Base-by-base conservation (phyloP, 805 yeast genomes). In the Candida arabinofermentans region DNA sequence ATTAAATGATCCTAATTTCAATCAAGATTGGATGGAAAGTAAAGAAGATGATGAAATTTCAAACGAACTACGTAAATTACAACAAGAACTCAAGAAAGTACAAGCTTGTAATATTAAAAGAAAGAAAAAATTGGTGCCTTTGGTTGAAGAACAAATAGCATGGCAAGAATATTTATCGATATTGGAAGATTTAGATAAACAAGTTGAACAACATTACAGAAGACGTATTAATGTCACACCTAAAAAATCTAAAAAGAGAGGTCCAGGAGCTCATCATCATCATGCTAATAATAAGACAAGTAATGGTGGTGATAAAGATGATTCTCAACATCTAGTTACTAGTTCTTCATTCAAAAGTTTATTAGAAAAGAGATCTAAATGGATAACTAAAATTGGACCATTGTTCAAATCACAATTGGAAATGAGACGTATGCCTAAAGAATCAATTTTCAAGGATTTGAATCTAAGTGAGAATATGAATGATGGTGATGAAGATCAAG, bases 11-110 rank as follows among this genome's bases (percentile, higher is more conserved):
- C 54, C 59, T 5, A 41, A 43, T 10, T 66, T 67, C 48, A 70
- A 68, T 35, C 74, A 77, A 39, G 86, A 82, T 58, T 90, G 97
- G 97, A 65, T 83, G 12, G 72, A 73, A 37, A 79, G 81, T 30
- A 76, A 85, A 43, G 96, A 93, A 57, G 99, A 93, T 61, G 99
- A 93, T 64, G 98, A 93, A 62, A 78, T 93, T 4, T 83, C 95
- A 47, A 80, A 83, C 1, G 97, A 91, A 57, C 66, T 93, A 47
- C 72, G 99, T 44, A 61, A 59, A 13, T 67, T 91, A 37, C 97
- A 93, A 57, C 66, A 68, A 34, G 80, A 84, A 43, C 67, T 93
- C 44, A 76, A 72, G 48, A 74, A 70, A 17, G 81, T 83, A 0
- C 75, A 81, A 3, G 69, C 66, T 19, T 69, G 76, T 42, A 93